Evolutionary conservation across 139 green algal species (phyloP), one percentile per base, ranked within the genome.

Genomic region (Monoraphidium neglectum): DNA sequence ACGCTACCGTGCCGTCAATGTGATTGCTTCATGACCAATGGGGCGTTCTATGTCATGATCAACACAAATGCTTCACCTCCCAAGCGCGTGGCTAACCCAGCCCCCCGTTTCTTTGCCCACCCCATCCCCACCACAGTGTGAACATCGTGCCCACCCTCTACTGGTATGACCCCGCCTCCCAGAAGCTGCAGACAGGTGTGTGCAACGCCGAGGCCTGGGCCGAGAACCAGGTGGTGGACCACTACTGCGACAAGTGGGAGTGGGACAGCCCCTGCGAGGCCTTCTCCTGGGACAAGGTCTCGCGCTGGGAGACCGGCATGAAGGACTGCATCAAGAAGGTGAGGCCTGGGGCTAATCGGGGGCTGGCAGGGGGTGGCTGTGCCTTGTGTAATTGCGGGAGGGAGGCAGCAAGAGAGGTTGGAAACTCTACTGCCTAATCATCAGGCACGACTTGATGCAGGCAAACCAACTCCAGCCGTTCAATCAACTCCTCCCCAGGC

Each of bases 61-160:
- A n/a, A n/a, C n/a, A n/a, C n/a, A n/a, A n/a, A n/a, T n/a, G n/a
- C 43, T 12, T 51, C 43, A 12, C 43, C 56, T 18, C 56, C 56
- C n/a, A 10, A 32, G 21, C 56, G 10, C 56, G 10, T 15, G 5
- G 12, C n/a, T 15, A 63, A 30, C 8, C 56, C 56, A 10, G 24
- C 56, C 8, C 56, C n/a, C 56, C 21, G 24, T 13, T 18, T 5
- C n/a, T 15, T 63, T 15, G 12, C 56, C 56, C 56, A 32, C 56
- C 56, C 56, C 56, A 6, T 18, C 56, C n/a, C 56, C 13, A 63
- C 24, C 56, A 13, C 23, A 66, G 66, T 33, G 64, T 80, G 38
- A 59, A 75, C 49, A 60, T 80, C 28, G 75, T 80, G 28, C 75
- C 75, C 53, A 80, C 75, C 10, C 75, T 64, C 37, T 80, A 80